phyloP scores from a whole-genome alignment of 345 rosid genomes.

The Populus euphratica region DNA sequence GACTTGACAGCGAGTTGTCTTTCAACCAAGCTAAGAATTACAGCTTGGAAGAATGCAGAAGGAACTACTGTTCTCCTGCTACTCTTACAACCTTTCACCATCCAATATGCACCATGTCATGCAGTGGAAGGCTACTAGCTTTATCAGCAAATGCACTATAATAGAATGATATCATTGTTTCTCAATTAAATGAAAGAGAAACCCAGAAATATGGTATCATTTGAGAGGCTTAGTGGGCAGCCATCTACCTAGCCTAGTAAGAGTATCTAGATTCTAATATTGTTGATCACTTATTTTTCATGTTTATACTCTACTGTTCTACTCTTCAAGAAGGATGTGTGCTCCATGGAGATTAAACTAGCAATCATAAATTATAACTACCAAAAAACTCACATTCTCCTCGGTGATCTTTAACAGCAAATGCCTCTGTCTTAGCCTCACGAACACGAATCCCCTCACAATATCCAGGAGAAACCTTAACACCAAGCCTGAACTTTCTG shows the following conservation, averaged over 20 bases:
- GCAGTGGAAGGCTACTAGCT: background rate
- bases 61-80: background rate
- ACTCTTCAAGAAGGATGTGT: background rate
- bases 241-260: background rate
- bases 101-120: background rate
- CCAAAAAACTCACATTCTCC: slow-evolving; percentile 69
- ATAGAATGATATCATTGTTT: background rate
- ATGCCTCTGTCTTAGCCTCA: slow-evolving; percentile 88
- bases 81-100: background rate
- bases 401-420: slow-evolving; percentile 94
- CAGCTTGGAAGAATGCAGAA: background rate
- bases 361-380: slow-evolving; percentile 7
- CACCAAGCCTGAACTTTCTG: slow-evolving; percentile 92
- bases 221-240: background rate
- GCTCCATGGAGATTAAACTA: background rate
- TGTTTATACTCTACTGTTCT: background rate
- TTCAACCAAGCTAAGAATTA: background rate
- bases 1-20: background rate
- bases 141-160: background rate
- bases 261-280: background rate
- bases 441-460: slow-evolving; percentile 55
- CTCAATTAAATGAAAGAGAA: background rate
- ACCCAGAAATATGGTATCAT: background rate
- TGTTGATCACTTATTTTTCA: background rate
- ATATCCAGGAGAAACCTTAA: slow-evolving; percentile 51